A percentile compares a stretch with the other conserved stretches of the same genome.
These are phyloP conservation scores for Anethum foeniculum DNA, from an alignment of 140 eudicot genomes.

Conservation along the genomic window DNA sequence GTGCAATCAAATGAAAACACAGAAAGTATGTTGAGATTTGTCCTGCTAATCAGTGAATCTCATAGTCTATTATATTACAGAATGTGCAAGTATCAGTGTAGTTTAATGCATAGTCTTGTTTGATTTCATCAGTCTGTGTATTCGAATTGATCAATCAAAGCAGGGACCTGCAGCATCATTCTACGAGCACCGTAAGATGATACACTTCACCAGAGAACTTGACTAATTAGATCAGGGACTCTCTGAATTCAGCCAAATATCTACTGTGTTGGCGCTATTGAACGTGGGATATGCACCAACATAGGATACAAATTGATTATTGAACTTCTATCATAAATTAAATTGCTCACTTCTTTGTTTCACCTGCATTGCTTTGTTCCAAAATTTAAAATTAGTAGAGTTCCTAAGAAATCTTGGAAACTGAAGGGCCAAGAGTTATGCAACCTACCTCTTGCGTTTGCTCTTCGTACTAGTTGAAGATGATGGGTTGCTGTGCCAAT, in stretches of 20 bases:
- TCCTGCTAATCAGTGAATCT: not conserved
- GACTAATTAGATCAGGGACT: not conserved
- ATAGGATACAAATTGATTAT: not conserved
- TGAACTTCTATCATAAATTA: slow-evolving; percentile 15
- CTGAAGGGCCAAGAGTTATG: not conserved
- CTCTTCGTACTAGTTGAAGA: slow-evolving; percentile 59
- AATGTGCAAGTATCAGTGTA: slow-evolving; percentile 21
- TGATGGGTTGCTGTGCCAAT: slow-evolving; percentile 94
- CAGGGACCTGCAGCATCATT: slow-evolving; percentile 25
- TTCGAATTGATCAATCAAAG: not conserved
- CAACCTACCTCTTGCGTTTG: slow-evolving; percentile 77
- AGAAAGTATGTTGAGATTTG: not conserved
- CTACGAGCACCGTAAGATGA: not conserved
- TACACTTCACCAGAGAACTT: not conserved
- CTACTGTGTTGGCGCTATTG: not conserved
- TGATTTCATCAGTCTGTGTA: not conserved
- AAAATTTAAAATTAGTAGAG: not conserved
- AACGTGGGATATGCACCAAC: not conserved
- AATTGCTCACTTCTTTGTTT: slow-evolving; percentile 20
- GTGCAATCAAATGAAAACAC: not conserved
- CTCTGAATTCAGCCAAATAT: not conserved
- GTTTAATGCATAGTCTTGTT: slow-evolving; percentile 16
- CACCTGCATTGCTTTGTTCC: slow-evolving; percentile 54
- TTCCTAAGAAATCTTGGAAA: not conserved
- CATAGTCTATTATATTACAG: not conserved